Evolutionary conservation across 2,329 filamentous ascomycete species (phyloP).

Genomic region (Ophiostoma australiae): DNA sequence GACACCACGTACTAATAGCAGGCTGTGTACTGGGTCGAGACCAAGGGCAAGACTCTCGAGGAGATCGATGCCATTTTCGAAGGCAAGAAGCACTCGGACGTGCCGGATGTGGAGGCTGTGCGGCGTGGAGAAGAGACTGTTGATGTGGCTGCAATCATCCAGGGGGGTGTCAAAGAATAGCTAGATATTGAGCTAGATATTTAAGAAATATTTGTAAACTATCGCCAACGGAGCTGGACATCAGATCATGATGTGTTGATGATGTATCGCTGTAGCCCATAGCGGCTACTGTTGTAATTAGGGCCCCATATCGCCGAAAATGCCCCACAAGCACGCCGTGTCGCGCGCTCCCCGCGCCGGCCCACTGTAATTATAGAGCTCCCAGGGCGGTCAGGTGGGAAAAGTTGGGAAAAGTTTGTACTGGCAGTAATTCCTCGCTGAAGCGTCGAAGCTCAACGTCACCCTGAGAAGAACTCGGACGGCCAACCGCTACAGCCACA

Average conservation of each 20-base stretch:
- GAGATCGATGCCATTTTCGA: slow-evolving; percentile 39
- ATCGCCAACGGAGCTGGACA: neutral
- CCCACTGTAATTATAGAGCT: slow-evolving; percentile 1
- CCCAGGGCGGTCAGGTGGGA: slow-evolving; percentile 9
- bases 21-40: slow-evolving; percentile 38
- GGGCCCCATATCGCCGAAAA: neutral
- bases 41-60: slow-evolving; percentile 38
- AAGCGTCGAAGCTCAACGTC: neutral
- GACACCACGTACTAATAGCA: slow-evolving; percentile 21
- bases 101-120: slow-evolving; percentile 32
- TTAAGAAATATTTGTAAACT: neutral
- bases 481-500: neutral
- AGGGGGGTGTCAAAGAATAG: neutral
- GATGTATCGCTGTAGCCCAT: neutral
- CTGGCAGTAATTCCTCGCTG: neutral
- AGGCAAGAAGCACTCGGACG: slow-evolving; percentile 34
- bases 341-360: neutral
- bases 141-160: slow-evolving; percentile 27
- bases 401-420: slow-evolving; percentile 5
- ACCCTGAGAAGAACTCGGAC: neutral
- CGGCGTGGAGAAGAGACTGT: slow-evolving; percentile 29
- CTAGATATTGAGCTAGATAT: neutral
- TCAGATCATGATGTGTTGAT: neutral
- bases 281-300: neutral
- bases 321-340: neutral